Percentiles rank a stretch among this genome's conserved stretches.
These are phyloP conservation scores for Corylus avellana DNA, from an alignment of 306 rosid species.

Conservation along the genomic window DNA sequence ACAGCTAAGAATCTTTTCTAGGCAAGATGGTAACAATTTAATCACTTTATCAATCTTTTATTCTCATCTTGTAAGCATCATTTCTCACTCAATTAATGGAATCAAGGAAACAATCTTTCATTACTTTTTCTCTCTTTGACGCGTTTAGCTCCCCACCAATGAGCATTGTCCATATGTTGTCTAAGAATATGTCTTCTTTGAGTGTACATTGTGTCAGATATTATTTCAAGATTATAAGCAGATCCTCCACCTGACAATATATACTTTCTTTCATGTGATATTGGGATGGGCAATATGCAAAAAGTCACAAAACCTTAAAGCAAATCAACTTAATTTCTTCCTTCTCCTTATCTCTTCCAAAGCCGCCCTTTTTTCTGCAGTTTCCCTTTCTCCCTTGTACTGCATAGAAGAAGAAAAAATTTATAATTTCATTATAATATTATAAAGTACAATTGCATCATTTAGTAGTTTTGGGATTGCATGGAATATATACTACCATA, in stretches of 20 bases:
- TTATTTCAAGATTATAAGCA: constrained; percentile 13
- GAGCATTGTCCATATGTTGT: constrained; percentile 28
- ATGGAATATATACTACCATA: not conserved
- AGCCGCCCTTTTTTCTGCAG: too few relatives aligned
- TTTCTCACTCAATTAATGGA: constrained; percentile 40
- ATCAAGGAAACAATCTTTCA: constrained; percentile 63
- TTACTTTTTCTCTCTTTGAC: constrained; percentile 23
- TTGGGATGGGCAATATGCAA: not conserved
- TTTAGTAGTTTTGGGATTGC: not conserved
- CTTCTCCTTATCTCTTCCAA: too few relatives aligned
- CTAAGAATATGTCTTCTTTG: constrained; percentile 18
- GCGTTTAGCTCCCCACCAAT: constrained; percentile 33
- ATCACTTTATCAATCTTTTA: constrained; percentile 30
- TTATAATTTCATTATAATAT: not conserved
- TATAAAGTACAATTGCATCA: not conserved
- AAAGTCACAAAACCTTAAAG: too few relatives aligned
- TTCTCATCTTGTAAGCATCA: constrained; percentile 46
- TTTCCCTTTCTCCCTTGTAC: too few relatives aligned
- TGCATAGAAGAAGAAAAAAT: too few relatives aligned
- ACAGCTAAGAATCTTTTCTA: constrained; percentile 40
- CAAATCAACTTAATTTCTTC: too few relatives aligned
- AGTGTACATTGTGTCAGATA: constrained; percentile 15
- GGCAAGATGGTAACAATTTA: constrained; percentile 35
- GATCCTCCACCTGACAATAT: constrained; percentile 15
- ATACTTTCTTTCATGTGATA: not conserved